These are phyloP conservation scores for Forsythia viridissima DNA, from an alignment of 257 asterid species.

Conservation along the genomic window DNA sequence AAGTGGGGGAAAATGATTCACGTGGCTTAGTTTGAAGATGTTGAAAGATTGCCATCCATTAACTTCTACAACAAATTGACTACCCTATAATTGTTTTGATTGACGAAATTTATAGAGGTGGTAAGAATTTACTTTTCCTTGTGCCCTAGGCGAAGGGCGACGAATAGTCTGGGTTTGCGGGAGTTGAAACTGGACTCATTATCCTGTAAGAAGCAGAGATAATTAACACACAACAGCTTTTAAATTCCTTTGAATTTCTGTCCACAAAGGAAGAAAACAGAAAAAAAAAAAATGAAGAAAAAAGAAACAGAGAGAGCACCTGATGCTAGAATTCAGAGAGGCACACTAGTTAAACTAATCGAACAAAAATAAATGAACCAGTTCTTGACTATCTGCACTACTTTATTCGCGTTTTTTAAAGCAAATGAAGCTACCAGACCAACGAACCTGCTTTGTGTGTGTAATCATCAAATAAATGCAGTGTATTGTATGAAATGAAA, in stretches of 20 bases:
- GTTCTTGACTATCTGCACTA: constrained; percentile 3
- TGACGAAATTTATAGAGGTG: neutral
- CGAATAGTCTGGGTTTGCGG: neutral
- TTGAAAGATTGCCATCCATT: neutral
- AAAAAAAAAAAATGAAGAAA: neutral
- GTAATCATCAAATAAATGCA: neutral
- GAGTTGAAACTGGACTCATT: neutral
- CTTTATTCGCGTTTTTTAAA: neutral
- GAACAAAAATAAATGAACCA: neutral
- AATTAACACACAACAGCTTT: neutral
- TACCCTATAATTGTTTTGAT: too few relatives aligned
- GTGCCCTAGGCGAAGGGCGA: neutral
- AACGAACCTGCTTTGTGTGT: neutral
- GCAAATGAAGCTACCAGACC: neutral
- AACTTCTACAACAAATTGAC: neutral
- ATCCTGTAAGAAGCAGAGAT: neutral
- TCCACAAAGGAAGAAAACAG: too few relatives aligned
- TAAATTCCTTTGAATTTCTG: neutral
- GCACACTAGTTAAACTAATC: neutral
- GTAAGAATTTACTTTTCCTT: neutral
- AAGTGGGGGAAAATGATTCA: neutral
- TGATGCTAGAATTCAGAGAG: neutral
- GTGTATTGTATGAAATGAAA: neutral
- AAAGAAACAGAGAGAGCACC: neutral
- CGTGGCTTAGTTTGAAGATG: neutral